phyloP scores from a whole-genome alignment of 2,329 filamentous ascomycete genomes.

The Pseudopyricularia javanii region DNA sequence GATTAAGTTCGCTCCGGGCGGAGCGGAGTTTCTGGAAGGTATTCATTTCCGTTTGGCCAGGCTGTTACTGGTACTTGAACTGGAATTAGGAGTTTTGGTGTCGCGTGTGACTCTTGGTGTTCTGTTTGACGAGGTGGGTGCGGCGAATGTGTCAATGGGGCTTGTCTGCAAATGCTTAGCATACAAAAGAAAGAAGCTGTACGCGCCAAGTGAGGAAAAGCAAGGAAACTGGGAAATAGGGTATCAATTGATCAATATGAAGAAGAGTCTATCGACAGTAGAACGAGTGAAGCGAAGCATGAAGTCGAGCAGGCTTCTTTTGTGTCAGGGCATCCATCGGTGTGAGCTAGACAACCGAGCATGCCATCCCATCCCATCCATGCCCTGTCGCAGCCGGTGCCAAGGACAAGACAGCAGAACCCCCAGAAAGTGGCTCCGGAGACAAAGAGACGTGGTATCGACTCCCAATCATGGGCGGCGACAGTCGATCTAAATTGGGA shows the following conservation, averaged over 20 bases:
- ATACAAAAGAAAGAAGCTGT: neutral
- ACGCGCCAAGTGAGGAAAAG: neutral
- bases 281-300: neutral
- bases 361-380: neutral
- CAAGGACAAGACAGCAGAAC: neutral
- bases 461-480: neutral
- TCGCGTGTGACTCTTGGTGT: neutral
- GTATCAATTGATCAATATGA: neutral
- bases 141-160: neutral
- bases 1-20: slow-evolving; percentile 1
- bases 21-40: neutral
- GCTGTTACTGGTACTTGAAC: neutral
- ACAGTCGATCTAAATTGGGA: neutral
- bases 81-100: neutral
- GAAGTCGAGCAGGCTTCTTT: neutral
- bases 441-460: neutral
- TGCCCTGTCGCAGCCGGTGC: neutral
- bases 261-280: neutral
- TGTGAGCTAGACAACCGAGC: neutral
- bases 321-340: neutral
- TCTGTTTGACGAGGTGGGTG: neutral
- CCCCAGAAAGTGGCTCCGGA: neutral
- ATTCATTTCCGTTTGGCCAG: neutral
- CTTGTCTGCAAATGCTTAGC: neutral
- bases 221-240: neutral